These are phyloP conservation scores for Takashimella koratensis DNA, from an alignment of 1,284 basidiomycete genomes.

Conservation along the genomic window DNA sequence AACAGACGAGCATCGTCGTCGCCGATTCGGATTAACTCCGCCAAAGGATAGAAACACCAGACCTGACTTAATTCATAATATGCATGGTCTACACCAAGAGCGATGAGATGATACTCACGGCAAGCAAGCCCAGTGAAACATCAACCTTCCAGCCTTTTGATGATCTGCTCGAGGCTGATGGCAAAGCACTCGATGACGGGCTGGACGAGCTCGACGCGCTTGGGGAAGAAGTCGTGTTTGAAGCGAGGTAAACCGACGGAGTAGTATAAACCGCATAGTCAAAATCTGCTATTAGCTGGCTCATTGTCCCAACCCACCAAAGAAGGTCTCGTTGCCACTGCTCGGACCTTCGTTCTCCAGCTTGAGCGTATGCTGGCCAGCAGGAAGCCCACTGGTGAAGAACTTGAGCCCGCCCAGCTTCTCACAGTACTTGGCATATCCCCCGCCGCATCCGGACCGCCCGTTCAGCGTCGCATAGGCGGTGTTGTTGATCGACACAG, in stretches of 20 bases:
- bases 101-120: too few species aligned
- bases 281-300: constrained; percentile 34
- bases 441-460: constrained; percentile 43
- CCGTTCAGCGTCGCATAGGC: constrained; percentile 30
- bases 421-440: constrained; percentile 45
- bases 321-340: constrained; percentile 36
- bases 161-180: too few species aligned
- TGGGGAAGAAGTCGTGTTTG: too few species aligned
- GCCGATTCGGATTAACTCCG: neutral
- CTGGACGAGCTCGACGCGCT: too few species aligned
- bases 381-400: constrained; percentile 31
- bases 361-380: constrained; percentile 35
- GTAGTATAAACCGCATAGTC: constrained; percentile 45
- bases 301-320: constrained; percentile 32
- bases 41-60: too few species aligned
- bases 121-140: too few species aligned
- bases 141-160: too few species aligned
- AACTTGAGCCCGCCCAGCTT: constrained; percentile 46
- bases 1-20: neutral
- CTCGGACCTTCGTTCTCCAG: constrained; percentile 39
- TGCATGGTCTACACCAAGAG: too few species aligned
- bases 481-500: constrained; percentile 41
- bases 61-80: too few species aligned
- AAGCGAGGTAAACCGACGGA: constrained; percentile 30
- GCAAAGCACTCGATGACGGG: too few species aligned